Percentiles rank a stretch among this genome's conserved stretches.
These are phyloP conservation scores for Umbelopsis vinacea DNA, from an alignment of 192 early-diverging fungal genomes.

Conservation along the genomic window DNA sequence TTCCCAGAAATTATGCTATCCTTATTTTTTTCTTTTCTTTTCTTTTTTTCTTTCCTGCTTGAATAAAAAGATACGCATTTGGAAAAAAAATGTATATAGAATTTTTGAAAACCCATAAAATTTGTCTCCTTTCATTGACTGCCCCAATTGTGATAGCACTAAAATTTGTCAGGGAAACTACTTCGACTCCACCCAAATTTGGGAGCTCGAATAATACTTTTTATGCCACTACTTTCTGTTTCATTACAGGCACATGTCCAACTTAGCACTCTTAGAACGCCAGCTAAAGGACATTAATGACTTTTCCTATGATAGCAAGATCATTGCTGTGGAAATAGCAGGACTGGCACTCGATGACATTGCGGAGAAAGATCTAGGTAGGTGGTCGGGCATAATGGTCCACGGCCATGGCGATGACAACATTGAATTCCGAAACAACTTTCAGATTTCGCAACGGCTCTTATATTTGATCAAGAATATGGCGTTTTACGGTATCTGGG, in stretches of 20 bases:
- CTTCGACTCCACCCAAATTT: no score
- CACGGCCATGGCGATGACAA: no score
- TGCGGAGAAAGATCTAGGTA: conserved; percentile 34
- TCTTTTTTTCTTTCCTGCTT: neutral
- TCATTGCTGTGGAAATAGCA: conserved; percentile 31
- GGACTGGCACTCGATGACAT: conserved; percentile 26
- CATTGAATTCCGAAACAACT: no score
- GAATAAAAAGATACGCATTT: no score
- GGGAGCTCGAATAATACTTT: no score
- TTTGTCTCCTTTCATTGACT: no score
- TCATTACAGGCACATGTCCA: conserved; percentile 15
- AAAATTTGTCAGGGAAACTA: no score
- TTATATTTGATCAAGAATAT: conserved; percentile 46
- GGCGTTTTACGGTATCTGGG: conserved; percentile 51
- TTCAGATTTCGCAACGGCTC: conserved; percentile 49
- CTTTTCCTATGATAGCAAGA: conserved; percentile 8
- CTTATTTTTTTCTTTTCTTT: neutral
- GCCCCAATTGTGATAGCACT: no score
- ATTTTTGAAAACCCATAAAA: no score
- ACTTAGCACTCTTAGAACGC: conserved; percentile 3
- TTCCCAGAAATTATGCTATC: neutral
- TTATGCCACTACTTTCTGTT: no score
- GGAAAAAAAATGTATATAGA: no score
- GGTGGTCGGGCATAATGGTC: neutral
- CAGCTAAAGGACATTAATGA: conserved; percentile 27